These are phyloP conservation scores for Mortierella sp. DNA, from an alignment of 371 early-diverging fungal species.

Conservation along the genomic window DNA sequence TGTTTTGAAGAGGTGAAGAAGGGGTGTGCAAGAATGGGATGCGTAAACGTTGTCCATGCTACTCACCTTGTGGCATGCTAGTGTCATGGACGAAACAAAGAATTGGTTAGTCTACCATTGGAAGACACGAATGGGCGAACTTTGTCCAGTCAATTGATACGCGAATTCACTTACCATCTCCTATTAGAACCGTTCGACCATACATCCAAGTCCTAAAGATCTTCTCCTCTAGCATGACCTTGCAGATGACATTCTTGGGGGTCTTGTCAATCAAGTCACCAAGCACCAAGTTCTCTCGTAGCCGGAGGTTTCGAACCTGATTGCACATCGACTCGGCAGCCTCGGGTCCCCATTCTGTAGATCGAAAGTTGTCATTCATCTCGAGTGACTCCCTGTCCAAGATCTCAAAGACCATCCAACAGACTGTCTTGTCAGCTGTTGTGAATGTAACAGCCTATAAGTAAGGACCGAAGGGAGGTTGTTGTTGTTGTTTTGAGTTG, in stretches of 20 bases:
- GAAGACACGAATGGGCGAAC: background rate
- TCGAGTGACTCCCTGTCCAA: constrained; percentile 1
- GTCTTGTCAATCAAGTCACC: constrained; percentile 20
- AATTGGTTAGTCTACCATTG: too few species aligned
- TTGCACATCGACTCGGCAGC: constrained; percentile 15
- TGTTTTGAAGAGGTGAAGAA: background rate
- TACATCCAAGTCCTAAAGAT: constrained; percentile 14
- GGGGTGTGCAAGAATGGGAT: too few species aligned
- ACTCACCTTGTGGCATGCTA: constrained; percentile 3
- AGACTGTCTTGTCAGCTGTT: constrained; percentile 8
- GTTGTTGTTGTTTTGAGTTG: too few species aligned
- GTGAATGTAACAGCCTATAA: constrained; percentile 11
- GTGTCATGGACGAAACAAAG: background rate
- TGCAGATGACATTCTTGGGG: constrained; percentile 3
- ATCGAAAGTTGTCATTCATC: constrained; percentile 4
- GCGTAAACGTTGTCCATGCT: background rate
- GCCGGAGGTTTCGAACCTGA: constrained; percentile 6
- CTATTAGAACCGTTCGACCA: constrained; percentile 14
- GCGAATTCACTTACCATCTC: constrained; percentile 14
- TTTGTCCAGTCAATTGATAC: too few species aligned
- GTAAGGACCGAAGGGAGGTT: background rate
- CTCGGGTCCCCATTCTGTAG: background rate
- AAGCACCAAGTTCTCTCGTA: constrained; percentile 1
- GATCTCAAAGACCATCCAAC: constrained; percentile 7
- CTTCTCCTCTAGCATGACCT: constrained; percentile 19